Conservation (phyloP, 108 stramenopile genomes). For the Fragilariopsis cylindrus region DNA sequence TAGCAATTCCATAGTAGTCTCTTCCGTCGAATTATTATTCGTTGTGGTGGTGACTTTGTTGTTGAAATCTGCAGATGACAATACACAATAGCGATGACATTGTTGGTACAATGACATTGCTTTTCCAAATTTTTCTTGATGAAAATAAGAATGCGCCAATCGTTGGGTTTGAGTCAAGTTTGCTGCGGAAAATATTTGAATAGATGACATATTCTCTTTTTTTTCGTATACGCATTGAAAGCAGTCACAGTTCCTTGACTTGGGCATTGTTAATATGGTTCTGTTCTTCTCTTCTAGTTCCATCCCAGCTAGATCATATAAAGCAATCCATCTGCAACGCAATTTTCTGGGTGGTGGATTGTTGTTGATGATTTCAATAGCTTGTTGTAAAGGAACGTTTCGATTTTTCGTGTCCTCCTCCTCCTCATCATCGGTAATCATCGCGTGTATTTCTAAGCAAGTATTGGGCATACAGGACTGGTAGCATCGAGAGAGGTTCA, state of each 20-base stretch:
- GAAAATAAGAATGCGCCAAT: conserved; percentile 64
- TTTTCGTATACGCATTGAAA: conserved; percentile 43
- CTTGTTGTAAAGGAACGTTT: not conserved
- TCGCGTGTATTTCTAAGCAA: conserved; percentile 3
- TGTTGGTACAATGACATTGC: conserved; percentile 55
- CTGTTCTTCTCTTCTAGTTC: not conserved
- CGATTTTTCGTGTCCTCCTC: not conserved
- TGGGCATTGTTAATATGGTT: conserved; percentile 22
- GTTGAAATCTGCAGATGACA: not conserved
- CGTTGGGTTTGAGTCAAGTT: conserved; percentile 9
- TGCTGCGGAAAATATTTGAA: not conserved
- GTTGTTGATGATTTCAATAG: not conserved
- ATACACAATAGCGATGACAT: conserved; percentile 24
- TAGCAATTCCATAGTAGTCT: not conserved
- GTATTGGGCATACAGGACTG: conserved; percentile 16
- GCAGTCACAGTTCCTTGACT: conserved; percentile 35
- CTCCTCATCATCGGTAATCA: not conserved
- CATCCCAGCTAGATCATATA: not conserved
- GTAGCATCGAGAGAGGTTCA: not conserved
- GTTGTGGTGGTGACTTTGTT: not conserved
- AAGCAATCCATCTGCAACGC: conserved; percentile 5
- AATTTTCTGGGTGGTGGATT: not conserved
- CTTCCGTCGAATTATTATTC: not conserved
- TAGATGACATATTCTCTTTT: not conserved
- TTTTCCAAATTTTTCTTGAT: conserved; percentile 48